These are phyloP conservation scores for Neurospora tetraspora DNA, from an alignment of 495 filamentous ascomycete species.

Conservation along the genomic window DNA sequence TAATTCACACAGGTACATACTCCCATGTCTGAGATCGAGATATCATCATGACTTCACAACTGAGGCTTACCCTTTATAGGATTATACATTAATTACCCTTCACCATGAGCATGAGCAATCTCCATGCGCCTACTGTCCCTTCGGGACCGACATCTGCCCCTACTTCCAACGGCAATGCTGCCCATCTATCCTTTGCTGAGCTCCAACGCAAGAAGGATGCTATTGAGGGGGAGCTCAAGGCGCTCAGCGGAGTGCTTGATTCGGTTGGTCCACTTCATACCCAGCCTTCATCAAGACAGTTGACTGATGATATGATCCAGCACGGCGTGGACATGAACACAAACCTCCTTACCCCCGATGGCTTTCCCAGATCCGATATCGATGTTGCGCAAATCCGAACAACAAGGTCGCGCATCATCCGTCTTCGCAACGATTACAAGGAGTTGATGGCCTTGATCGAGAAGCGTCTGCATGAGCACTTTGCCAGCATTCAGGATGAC, in stretches of 20 bases:
- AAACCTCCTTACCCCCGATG: conserved; percentile 76
- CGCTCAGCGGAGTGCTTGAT: conserved; percentile 73
- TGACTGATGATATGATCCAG: conserved; percentile 35
- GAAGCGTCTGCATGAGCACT: conserved; percentile 69
- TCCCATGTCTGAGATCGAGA: conserved; percentile 7
- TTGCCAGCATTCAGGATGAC: conserved; percentile 41
- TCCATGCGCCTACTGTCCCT: conserved; percentile 66
- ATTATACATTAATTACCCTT: conserved; percentile 14
- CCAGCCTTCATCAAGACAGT: neutral
- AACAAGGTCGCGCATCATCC: conserved; percentile 80
- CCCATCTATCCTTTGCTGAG: conserved; percentile 50
- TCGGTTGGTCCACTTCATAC: conserved; percentile 50
- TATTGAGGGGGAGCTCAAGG: conserved; percentile 75
- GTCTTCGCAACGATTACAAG: conserved; percentile 88
- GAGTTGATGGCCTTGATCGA: conserved; percentile 75
- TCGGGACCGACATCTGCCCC: conserved; percentile 54
- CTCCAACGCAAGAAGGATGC: conserved; percentile 63
- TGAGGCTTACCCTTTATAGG: conserved; percentile 12
- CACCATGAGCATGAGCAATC: conserved; percentile 64
- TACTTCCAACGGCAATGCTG: conserved; percentile 40
- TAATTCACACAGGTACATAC: conserved; percentile 9
- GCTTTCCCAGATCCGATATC: conserved; percentile 85
- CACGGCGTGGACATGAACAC: conserved; percentile 93
- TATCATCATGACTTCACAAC: conserved; percentile 4
- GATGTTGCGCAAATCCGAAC: conserved; percentile 94